Evolutionary conservation across 2,329 filamentous ascomycete species (phyloP), one percentile per base, ranked within the genome.

Genomic region (Sclerotinia glacialis): DNA sequence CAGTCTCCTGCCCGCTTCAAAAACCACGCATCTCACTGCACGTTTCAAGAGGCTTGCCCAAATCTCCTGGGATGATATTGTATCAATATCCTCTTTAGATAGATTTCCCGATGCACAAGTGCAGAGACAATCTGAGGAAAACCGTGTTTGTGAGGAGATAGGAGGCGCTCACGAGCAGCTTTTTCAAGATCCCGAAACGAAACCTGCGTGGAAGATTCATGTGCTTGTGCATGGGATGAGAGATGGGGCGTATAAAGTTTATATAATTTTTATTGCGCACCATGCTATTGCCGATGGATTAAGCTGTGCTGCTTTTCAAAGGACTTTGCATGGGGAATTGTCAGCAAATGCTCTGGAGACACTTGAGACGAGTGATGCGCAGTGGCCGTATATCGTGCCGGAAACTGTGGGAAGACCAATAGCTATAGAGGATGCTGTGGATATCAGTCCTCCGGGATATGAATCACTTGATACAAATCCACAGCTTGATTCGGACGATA

Each of bases 201-300:
- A 68, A 40, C 72, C 72, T 7, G 67, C 66, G 0, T 74, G 72
- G 72, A 73, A 67, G 53, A 1, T 73, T 8, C 34, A 65, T 3
- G 65, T 71, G 34, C n/a, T 73, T 5, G 52, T 64, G 58, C 12
- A 47, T 54, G 12, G 4, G 16, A 12, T 21, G 5, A 16, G n/a
- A 42, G 63, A 60, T 49, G 46, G 37, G 26, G 50, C 14, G 3
- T 58, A 8, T 23, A 65, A 26, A 58, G 47, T 74, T 18, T 69
- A 72, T 59, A 56, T 73, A 18, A 50, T 67, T 8, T 73, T 72
- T 44, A 5, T 70, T 1, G 58, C 21, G 21, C 53, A 72, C 34
- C 71, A 72, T 59, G 72, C 68, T 0, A 67, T 73, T 28, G 64
- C 66, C 7, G 72, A 74, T 50, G 72, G 72, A 12, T 37, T 69